Base-by-base conservation (phyloP, 768 basidiomycete genomes). In the Psilocybe sp. region DNA sequence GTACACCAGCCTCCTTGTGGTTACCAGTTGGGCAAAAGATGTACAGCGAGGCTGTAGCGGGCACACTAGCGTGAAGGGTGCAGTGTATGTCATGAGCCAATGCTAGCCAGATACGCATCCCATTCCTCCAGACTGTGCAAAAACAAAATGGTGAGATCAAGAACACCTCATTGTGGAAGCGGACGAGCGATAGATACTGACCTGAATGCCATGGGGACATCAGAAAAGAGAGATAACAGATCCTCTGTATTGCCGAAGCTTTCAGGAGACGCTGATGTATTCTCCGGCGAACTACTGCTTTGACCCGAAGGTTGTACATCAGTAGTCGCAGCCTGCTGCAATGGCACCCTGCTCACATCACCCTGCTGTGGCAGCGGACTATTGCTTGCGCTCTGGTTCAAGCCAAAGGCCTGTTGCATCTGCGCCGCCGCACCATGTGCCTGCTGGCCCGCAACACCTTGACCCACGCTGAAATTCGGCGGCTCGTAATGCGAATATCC, bases 191-290 rank as follows among this genome's bases (percentile, higher is more conserved):
- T 20, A 3, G 35, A 37, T 34, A 64, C 77, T 58, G 51, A 79
- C 80, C 77, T 76, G 52, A 78, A 81, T 11, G 74, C 71, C 18
- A 69, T 66, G 7, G 80, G 81, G 31, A 77, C 75, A 50, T 69
- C 69, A 12, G 75, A 77, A 81, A 81, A 84, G 71, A 82, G 75
- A 13, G 73, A 68, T 31, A 79, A 67, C 47, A 76, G 71, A 38
- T 70, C 68, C 40, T 69, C 60, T 47, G 75, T 66, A 44, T 65
- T 55, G 15, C 45, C 28, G 14, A 45, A n/a, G 38, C 12, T 37
- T 28, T 28, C 23, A 28, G 23, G 23, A 28, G 23, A 28, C 7
- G 23, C 23, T 28, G 23, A 28, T 34, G 39, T 16, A 38, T 46
- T 32, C 39, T 18, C 19, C 40, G 31, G 35, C 28, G 16, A 50